These are phyloP conservation scores for Amanita inopinata DNA, from an alignment of 768 basidiomycete genomes.

Conservation along the genomic window DNA sequence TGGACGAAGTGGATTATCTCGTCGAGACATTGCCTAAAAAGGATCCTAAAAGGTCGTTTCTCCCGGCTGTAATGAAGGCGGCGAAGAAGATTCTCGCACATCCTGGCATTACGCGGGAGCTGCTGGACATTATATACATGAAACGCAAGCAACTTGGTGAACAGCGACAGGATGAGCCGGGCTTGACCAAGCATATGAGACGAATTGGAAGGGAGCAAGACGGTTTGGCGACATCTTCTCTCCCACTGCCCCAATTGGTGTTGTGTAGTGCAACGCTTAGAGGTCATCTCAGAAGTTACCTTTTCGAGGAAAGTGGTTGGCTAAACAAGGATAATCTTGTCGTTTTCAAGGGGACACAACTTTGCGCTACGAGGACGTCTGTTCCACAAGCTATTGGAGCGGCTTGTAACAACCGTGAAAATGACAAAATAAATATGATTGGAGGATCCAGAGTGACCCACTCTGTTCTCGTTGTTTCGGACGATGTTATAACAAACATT, in stretches of 20 bases:
- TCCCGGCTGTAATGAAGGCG: constrained; percentile 25
- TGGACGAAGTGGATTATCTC: constrained; percentile 73
- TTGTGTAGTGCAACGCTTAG: constrained; percentile 66
- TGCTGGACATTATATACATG: constrained; percentile 50
- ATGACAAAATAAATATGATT: constrained; percentile 10
- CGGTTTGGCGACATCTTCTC: background rate
- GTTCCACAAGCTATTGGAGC: background rate
- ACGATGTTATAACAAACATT: constrained; percentile 48
- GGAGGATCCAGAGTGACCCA: constrained; percentile 27
- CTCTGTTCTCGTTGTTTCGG: constrained; percentile 52
- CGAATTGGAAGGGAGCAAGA: background rate
- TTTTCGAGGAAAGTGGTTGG: constrained; percentile 53
- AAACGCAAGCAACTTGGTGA: constrained; percentile 22
- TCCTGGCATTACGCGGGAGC: constrained; percentile 44
- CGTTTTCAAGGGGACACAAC: constrained; percentile 25
- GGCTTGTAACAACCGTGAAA: background rate
- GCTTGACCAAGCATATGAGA: constrained; percentile 8
- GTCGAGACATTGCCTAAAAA: constrained; percentile 43
- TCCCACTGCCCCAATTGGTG: constrained; percentile 45
- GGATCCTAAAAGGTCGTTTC: constrained; percentile 27
- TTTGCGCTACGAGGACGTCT: constrained; percentile 7
- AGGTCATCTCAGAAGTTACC: constrained; percentile 38
- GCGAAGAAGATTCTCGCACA: constrained; percentile 39
- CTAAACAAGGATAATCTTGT: constrained; percentile 33
- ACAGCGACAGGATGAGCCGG: constrained; percentile 10